Conservation (phyloP, 805 yeast species). For the Danielia oregonensis region DNA sequence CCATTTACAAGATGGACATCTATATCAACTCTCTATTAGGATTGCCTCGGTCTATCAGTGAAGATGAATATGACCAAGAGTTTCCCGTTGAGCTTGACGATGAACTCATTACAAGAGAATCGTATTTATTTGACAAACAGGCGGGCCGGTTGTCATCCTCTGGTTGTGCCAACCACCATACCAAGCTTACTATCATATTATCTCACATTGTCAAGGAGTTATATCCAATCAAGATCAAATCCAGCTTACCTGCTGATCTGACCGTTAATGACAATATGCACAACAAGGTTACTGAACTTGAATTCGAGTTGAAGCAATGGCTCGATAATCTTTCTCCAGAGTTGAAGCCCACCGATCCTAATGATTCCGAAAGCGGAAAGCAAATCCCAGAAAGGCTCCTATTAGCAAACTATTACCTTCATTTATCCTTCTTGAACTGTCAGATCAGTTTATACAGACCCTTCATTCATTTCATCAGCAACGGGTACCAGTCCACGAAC, state of each 20-base stretch:
- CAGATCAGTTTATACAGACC: constrained; percentile 83
- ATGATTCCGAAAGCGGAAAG: constrained; percentile 14
- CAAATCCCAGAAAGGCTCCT: constrained; percentile 52
- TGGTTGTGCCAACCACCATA: constrained; percentile 83
- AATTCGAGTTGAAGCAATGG: constrained; percentile 70
- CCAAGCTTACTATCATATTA: constrained; percentile 66
- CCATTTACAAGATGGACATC: constrained; percentile 86
- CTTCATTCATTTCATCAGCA: constrained; percentile 76
- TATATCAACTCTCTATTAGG: constrained; percentile 87
- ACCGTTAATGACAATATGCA: constrained; percentile 36
- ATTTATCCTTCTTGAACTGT: constrained; percentile 69
- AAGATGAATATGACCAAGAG: constrained; percentile 83
- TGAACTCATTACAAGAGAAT: constrained; percentile 72
- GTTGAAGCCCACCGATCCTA: constrained; percentile 69
- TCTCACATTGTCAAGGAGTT: constrained; percentile 67
- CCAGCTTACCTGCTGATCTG: constrained; percentile 11
- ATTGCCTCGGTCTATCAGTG: constrained; percentile 70
- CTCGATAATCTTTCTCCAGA: constrained; percentile 64
- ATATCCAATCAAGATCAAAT: constrained; percentile 62
- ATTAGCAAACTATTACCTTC: constrained; percentile 71
- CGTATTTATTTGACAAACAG: constrained; percentile 46
- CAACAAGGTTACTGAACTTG: constrained; percentile 55
- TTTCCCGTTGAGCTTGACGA: constrained; percentile 83
- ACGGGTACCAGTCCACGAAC: constrained; percentile 36
- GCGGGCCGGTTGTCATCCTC: constrained; percentile 59